A percentile compares a stretch with the other conserved stretches of the same genome.
Evolutionary conservation across 139 green algal genomes (phyloP).

Genomic region (Protoeuglena noctilucae): DNA sequence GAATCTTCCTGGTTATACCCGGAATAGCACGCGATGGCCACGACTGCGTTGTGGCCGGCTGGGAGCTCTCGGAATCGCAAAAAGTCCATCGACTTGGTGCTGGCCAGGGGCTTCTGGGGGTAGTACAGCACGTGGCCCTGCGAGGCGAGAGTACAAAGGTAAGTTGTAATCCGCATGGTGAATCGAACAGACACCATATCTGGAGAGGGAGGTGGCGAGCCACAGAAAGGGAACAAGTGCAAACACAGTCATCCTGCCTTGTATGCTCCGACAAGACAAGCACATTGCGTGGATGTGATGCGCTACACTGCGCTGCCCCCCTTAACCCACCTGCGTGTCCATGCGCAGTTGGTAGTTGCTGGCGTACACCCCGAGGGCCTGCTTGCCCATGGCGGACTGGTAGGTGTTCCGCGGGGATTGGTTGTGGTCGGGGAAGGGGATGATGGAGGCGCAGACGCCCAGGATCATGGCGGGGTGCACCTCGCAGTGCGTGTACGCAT

Average conservation of each 20-base stretch:
- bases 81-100: conserved; percentile 71
- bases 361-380: conserved; percentile 90
- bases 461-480: conserved; percentile 98
- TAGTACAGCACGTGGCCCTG: conserved; percentile 81
- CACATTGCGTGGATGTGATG: background rate
- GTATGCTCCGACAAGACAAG: conserved; percentile 22
- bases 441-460: conserved; percentile 90
- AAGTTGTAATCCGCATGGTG: conserved; percentile 49
- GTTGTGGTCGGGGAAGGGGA: conserved; percentile 98
- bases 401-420: conserved; percentile 98
- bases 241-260: conserved; percentile 23
- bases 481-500: conserved; percentile 94
- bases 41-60: conserved; percentile 72
- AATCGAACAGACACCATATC: conserved; percentile 77
- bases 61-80: conserved; percentile 45
- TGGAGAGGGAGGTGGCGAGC: conserved; percentile 1
- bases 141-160: background rate
- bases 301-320: too few species aligned
- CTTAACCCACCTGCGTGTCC: conserved; percentile 61
- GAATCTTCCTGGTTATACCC: conserved; percentile 99
- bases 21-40: conserved; percentile 90
- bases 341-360: conserved; percentile 68
- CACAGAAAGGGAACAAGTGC: conserved; percentile 14
- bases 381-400: conserved; percentile 46
- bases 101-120: conserved; percentile 86